Evolutionary conservation across 1,284 basidiomycete genomes (phyloP).

Genomic region (Papiliotrema terrestris): DNA sequence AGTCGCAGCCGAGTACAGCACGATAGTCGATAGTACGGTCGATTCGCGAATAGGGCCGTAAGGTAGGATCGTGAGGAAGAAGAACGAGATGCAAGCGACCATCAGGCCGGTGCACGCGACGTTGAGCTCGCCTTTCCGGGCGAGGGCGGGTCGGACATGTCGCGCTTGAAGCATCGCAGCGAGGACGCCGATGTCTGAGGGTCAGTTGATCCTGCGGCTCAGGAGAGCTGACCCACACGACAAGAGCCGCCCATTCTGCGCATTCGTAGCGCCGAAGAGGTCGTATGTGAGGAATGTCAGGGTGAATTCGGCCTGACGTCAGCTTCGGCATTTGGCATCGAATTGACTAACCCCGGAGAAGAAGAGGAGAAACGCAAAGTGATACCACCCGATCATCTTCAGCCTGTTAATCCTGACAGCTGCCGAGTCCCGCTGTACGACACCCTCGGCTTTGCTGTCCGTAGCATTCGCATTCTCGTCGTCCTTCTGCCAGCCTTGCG

Average conservation of each 20-base stretch:
- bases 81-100: conserved; percentile 65
- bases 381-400: conserved; percentile 58
- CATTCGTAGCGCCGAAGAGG: conserved; percentile 83
- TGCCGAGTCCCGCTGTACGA: conserved; percentile 15
- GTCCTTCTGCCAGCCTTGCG: conserved; percentile 44
- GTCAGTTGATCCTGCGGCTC: background rate
- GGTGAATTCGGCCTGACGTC: conserved; percentile 76
- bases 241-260: conserved; percentile 74
- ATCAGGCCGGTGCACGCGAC: conserved; percentile 74
- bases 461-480: conserved; percentile 3
- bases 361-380: conserved; percentile 76
- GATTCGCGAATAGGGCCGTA: conserved; percentile 52
- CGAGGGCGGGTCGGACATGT: conserved; percentile 64
- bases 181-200: conserved; percentile 66
- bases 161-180: conserved; percentile 84
- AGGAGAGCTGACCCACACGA: conserved; percentile 54
- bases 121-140: conserved; percentile 66
- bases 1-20: conserved; percentile 70
- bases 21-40: conserved; percentile 15
- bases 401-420: conserved; percentile 31
- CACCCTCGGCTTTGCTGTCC: background rate
- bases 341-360: conserved; percentile 62
- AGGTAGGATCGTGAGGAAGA: conserved; percentile 67
- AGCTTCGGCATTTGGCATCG: conserved; percentile 3
- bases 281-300: conserved; percentile 74